Base-by-base conservation (phyloP, 441 rosid genomes). In the Mallotus japonicus region DNA sequence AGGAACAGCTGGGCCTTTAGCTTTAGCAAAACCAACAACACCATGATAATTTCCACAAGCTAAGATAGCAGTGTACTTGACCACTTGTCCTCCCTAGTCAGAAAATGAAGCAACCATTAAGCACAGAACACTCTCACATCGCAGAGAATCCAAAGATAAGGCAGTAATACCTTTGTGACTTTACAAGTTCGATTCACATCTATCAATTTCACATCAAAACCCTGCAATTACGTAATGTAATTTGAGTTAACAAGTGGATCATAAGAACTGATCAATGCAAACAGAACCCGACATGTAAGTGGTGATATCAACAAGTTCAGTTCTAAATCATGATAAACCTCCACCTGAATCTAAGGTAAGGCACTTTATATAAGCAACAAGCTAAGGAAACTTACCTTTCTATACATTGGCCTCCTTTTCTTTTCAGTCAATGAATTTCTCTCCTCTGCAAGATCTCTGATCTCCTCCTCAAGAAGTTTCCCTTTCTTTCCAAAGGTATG, bases 1-100 rank as follows among this genome's bases (percentile, higher is more conserved):
- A 55, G 91, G 91, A 71, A 87, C 81, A 40, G 88, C 82, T 14
- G 92, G 87, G 62, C 87, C 96, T 86, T 88, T 94, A 70, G 94
- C 99, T 84, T 89, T 94, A 62, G 97, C 97, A 77, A 75, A 94
- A 46, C 97, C 99, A 69, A 94, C 79, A 74, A 92, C 85, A 75
- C 99, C 99, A 69, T 92, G 83, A 82, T 88, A 89, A 82, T 94
- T 94, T 73, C 97, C 97, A 66, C 99, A 94, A 28, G 91, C 95
- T 82, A 94, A 73, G 70, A 94, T 79, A 51, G 91, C 98, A 65
- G 97, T 84, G 83, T 90, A 94, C 77, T 86, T 87, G 76, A 87
- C 79, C 77, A 88, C 89, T 85, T 87, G 90, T 75, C 95, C 96
- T 62, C 94, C 99, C 97, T 92, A 75, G 42, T 11, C 61, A 74